Evolutionary conservation across 2,329 filamentous ascomycete species (phyloP).

Genomic region (Verticillium dahliae): DNA sequence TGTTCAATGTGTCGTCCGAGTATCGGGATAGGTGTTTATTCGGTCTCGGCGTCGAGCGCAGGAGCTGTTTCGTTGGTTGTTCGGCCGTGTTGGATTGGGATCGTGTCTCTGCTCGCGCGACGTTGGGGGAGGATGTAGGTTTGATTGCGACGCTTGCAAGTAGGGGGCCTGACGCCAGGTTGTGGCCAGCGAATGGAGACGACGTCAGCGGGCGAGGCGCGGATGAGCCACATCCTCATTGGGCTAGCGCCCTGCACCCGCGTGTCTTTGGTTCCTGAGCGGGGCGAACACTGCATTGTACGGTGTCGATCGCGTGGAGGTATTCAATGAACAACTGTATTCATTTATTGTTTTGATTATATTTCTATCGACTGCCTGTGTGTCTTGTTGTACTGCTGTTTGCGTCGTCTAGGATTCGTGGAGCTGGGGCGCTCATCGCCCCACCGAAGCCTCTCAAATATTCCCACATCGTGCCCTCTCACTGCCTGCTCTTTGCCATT

Average conservation of each 20-base stretch:
- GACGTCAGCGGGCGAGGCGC: constrained; percentile 2
- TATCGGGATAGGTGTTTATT: not conserved
- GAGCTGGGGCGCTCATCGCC: no score
- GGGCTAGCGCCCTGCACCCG: not conserved
- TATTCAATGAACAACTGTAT: no score
- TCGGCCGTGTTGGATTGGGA: not conserved
- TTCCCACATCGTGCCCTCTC: no score
- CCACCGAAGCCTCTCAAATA: no score
- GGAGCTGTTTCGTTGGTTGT: not conserved
- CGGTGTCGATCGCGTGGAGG: not conserved
- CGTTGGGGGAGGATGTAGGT: not conserved
- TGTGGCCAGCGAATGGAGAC: not conserved
- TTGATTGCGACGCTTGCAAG: not conserved
- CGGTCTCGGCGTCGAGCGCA: not conserved
- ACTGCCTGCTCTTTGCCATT: no score
- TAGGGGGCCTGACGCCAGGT: not conserved
- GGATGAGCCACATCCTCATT: constrained; percentile 1
- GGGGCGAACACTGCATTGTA: not conserved
- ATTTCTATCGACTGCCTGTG: no score
- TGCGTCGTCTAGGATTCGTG: no score
- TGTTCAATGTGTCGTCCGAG: not conserved
- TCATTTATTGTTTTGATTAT: no score
- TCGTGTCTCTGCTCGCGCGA: not conserved
- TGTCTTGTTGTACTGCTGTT: no score
- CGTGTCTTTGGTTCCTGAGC: not conserved